Base-by-base conservation (phyloP, 2,329 filamentous ascomycete species). In the Allantophomopsis lycopodina region DNA sequence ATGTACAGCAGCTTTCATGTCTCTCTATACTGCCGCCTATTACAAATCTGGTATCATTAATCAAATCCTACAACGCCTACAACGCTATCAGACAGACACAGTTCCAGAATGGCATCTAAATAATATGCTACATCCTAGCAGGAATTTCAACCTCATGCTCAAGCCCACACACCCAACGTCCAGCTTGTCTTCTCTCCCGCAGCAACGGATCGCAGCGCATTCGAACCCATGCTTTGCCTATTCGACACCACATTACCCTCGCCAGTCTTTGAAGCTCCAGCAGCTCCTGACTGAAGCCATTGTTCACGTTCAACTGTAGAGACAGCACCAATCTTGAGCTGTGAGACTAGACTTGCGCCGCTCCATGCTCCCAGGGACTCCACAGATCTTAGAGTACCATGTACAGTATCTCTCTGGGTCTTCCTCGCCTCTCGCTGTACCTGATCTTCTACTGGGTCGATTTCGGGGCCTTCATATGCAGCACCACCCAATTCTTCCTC, bases 291-390 rank as follows among this genome's bases (percentile, higher is more conserved):
- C 48, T 76, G 74, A 35, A 78, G 55, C 68, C 83, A 89, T 28
- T 73, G 63, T 6, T 89, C 83, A 18, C 78, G 66, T 45, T 87
- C 83, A 15, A 88, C 64, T 21, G 78, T 72, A 2, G 79, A 78
- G 39, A 84, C 68, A 2, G 81, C 76, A 30, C 75, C 72, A 4
- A 85, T 66, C 41, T 79, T 79, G 42, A 87, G 62, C 47, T 79
- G 74, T 2, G 78, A 72, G 14, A 82, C 61, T 40, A 89, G 53
- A 54, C 81, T 86, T 3, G 76, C 83, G 10, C 83, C 83, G 15
- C 73, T 71, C 82, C 83, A 89, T 2, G 82, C 64, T 0, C 83
- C 83, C 1, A 88, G 59, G 1, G 78, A 77, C 44, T 83, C 76
- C 2, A 86, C 61, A 2, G 71, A 78, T 18, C 83, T 69, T 32